Conservation (phyloP, 345 rosid species). For the Corymbia maculata region DNA sequence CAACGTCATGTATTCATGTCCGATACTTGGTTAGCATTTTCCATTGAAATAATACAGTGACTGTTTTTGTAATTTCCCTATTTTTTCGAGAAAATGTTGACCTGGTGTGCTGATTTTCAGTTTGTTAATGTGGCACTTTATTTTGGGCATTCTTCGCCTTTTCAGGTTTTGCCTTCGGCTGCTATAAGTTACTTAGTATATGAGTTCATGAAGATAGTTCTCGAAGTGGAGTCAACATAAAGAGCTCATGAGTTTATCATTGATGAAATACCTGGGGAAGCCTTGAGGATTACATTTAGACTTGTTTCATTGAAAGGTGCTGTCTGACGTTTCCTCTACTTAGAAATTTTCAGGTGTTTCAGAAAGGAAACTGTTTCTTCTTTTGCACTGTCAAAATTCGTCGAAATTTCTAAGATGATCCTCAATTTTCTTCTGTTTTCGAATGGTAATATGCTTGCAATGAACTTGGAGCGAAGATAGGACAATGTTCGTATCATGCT, state of each 20-base stretch:
- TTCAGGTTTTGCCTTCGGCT: slow-evolving; percentile 88
- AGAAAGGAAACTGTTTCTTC: not conserved
- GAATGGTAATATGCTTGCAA: not conserved
- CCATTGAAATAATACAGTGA: not conserved
- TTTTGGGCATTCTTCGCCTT: not conserved
- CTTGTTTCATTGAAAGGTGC: not conserved
- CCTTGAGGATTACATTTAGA: not conserved
- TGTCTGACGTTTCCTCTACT: not conserved
- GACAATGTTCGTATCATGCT: not conserved
- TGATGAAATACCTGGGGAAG: not conserved
- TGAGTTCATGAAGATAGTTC: slow-evolving; percentile 86
- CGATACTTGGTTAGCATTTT: not conserved
- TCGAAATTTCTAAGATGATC: not conserved
- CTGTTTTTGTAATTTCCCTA: not conserved
- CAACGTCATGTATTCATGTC: not conserved
- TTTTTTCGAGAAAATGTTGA: not conserved
- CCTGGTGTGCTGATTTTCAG: not conserved
- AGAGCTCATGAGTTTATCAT: not conserved
- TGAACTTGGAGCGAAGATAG: not conserved
- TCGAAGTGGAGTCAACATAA: slow-evolving; percentile 57
- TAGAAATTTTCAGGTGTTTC: not conserved
- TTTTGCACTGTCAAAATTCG: not conserved
- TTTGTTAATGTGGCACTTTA: not conserved
- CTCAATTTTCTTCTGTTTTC: not conserved
- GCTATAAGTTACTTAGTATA: slow-evolving; percentile 81